phyloP scores from a whole-genome alignment of 2,329 filamentous ascomycete species.

The Parastagonospora nodorum region DNA sequence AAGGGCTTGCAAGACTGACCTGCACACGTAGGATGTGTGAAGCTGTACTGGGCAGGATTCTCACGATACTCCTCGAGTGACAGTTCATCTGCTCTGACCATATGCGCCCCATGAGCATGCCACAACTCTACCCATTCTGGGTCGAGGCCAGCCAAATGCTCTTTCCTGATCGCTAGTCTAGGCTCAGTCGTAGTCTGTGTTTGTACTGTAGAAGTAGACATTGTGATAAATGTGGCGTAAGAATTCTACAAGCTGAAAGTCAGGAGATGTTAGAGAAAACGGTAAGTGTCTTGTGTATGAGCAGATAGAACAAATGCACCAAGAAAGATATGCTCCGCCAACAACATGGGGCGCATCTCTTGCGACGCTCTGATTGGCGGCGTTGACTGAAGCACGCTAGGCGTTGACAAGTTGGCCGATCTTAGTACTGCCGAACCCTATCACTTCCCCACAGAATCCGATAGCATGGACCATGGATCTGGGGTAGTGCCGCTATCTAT shows the following conservation, averaged over 20 bases:
- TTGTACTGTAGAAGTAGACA: not conserved
- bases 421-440: slow-evolving; percentile 3
- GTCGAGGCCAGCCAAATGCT: slow-evolving; percentile 13
- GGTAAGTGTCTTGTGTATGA: too few species aligned
- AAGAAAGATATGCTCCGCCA: not conserved
- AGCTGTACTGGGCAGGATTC: slow-evolving; percentile 14
- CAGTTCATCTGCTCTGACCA: slow-evolving; percentile 16
- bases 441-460: slow-evolving; percentile 2
- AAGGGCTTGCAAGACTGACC: not conserved
- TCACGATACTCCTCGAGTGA: slow-evolving; percentile 15
- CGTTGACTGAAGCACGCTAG: not conserved
- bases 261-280: not conserved
- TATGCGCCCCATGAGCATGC: slow-evolving; percentile 13
- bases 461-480: slow-evolving; percentile 2
- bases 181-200: not conserved
- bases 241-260: not conserved
- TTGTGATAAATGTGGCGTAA: not conserved
- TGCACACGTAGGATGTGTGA: slow-evolving; percentile 19
- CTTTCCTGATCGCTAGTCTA: slow-evolving; percentile 4
- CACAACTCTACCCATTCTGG: slow-evolving; percentile 16
- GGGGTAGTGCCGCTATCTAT: slow-evolving; percentile 8
- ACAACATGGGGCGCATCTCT: not conserved
- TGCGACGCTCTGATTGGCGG: slow-evolving; percentile 5
- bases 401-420: slow-evolving; percentile 7
- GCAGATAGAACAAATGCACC: not conserved